Conservation (phyloP, 805 yeast species). For the Barnettozyma sucrosica region DNA sequence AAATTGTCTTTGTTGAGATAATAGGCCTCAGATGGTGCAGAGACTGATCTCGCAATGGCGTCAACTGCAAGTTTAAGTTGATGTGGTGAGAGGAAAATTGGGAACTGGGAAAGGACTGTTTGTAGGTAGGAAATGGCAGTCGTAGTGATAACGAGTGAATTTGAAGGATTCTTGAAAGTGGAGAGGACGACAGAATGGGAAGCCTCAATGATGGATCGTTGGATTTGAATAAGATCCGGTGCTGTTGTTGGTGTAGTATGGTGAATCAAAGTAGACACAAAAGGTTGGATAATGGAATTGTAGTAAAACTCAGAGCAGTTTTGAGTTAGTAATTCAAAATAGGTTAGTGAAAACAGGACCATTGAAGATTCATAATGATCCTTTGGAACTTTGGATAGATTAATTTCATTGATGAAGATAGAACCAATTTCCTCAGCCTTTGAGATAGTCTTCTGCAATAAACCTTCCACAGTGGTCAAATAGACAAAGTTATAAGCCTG, state of each 20-base stretch:
- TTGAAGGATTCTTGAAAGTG: constrained; percentile 22
- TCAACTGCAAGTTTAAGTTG: constrained; percentile 56
- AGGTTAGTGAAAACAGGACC: constrained; percentile 26
- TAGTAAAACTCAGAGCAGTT: constrained; percentile 30
- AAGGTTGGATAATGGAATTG: constrained; percentile 29
- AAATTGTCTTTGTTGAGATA: constrained; percentile 24
- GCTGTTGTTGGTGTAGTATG: constrained; percentile 10
- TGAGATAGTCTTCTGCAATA: constrained; percentile 26
- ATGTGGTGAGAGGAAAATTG: constrained; percentile 42
- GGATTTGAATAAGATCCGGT: constrained; percentile 9
- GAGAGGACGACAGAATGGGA: constrained; percentile 56
- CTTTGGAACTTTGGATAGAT: constrained; percentile 15
- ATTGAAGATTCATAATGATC: constrained; percentile 26
- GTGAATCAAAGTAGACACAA: constrained; percentile 20
- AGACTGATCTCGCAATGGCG: constrained; percentile 42
- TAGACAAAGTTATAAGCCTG: constrained; percentile 58
- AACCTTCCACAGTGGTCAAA: constrained; percentile 40
- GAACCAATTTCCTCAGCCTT: constrained; percentile 26
- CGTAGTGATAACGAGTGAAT: constrained; percentile 19
- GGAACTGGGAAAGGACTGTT: constrained; percentile 50
- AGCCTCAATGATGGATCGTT: constrained; percentile 44
- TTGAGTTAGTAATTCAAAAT: constrained; percentile 27
- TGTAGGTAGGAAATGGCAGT: constrained; percentile 37
- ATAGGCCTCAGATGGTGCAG: constrained; percentile 32
- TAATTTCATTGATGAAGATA: constrained; percentile 25